phyloP scores from a whole-genome alignment of 192 early-diverging fungal genomes.

The Coemansia erecta region DNA sequence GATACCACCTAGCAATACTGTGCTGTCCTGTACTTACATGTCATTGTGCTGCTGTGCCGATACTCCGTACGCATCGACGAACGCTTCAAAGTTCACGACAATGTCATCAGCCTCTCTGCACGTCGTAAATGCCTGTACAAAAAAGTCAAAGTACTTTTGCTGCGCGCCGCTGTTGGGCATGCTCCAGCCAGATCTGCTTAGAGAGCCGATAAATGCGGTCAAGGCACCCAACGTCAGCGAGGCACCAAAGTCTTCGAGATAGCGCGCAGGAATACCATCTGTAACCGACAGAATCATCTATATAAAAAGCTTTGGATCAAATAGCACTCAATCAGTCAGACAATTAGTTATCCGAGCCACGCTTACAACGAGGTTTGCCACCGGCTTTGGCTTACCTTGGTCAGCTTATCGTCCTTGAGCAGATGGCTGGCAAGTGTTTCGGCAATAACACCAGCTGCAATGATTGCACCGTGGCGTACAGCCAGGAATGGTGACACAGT shows the following conservation, averaged over 20 bases:
- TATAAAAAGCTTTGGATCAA: not conserved
- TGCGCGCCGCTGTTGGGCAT: conserved; percentile 8
- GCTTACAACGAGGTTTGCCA: no score
- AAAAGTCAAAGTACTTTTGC: conserved; percentile 29
- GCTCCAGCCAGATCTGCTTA: conserved; percentile 46
- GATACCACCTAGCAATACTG: not conserved
- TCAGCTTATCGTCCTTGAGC: conserved; percentile 1
- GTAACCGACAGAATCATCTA: conserved; percentile 33
- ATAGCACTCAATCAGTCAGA: not conserved
- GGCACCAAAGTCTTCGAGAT: conserved; percentile 60
- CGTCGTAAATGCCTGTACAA: conserved; percentile 20
- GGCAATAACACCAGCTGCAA: conserved; percentile 31
- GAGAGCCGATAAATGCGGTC: conserved; percentile 47
- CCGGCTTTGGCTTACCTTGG: conserved; percentile 13
- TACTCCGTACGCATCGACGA: conserved; percentile 35
- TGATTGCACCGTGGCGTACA: conserved; percentile 50
- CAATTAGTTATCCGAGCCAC: not conserved
- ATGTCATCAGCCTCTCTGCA: conserved; percentile 23
- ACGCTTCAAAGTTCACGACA: conserved; percentile 30
- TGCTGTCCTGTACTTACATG: not conserved
- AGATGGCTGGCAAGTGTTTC: conserved; percentile 26
- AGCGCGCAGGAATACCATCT: conserved; percentile 23
- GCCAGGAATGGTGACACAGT: conserved; percentile 46
- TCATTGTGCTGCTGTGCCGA: conserved; percentile 20
- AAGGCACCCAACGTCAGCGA: conserved; percentile 54